Percentiles rank a stretch among this genome's conserved stretches.
These are phyloP conservation scores for Pelargonium nanum DNA, from an alignment of 345 rosid genomes.

Conservation along the genomic window DNA sequence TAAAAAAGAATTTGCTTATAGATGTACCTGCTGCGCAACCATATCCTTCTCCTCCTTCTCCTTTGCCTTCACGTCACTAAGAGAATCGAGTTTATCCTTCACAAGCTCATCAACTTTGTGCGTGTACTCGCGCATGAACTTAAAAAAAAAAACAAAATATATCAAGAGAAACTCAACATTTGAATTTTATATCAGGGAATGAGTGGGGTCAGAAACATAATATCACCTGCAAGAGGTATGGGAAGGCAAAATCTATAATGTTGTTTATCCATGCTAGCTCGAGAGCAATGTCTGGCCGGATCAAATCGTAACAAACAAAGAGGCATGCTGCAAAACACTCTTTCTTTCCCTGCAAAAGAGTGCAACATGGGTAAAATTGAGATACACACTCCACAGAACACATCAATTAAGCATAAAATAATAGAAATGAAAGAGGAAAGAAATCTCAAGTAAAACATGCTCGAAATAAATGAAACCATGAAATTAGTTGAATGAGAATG, in stretches of 20 bases:
- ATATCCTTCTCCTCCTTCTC: conserved; percentile 74
- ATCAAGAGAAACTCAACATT: no score
- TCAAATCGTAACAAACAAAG: conserved; percentile 82
- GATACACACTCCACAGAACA: neutral
- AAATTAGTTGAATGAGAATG: neutral
- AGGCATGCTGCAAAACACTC: conserved; percentile 93
- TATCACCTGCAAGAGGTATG: conserved; percentile 66
- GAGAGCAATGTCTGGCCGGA: conserved; percentile 72
- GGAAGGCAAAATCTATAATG: conserved; percentile 82
- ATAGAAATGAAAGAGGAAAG: neutral
- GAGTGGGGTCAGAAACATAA: neutral
- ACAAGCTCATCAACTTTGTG: conserved; percentile 76
- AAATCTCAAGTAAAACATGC: no score
- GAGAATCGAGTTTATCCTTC: conserved; percentile 67
- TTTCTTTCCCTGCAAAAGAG: conserved; percentile 59
- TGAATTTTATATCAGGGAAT: neutral
- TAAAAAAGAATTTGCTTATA: neutral
- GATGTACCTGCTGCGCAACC: conserved; percentile 65
- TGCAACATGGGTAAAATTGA: neutral
- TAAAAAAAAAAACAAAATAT: no score
- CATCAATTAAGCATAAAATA: no score
- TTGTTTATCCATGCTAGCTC: conserved; percentile 90
- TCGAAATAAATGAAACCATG: no score
- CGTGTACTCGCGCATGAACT: conserved; percentile 74
- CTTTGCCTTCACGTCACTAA: conserved; percentile 50